A percentile compares a stretch with the other conserved stretches of the same genome.
Conservation (phyloP, 441 rosid genomes). For the Macaranga tanarius region DNA sequence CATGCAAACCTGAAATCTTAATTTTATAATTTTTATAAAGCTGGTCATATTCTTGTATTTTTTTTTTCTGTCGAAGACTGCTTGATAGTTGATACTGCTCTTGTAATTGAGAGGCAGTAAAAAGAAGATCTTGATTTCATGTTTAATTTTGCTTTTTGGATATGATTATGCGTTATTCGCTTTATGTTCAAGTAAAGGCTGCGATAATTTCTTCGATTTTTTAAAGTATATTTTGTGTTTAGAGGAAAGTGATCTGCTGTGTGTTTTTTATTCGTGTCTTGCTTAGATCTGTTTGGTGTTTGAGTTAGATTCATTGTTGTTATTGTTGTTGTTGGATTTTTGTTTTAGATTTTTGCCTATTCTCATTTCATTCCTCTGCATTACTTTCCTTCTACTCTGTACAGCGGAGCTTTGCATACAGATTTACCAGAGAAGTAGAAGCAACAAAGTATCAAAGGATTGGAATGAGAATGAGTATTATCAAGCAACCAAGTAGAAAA, state of each 20-base stretch:
- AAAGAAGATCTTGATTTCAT: not conserved
- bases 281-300: constrained; percentile 52
- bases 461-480: no score
- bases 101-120: not conserved
- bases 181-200: constrained; percentile 25
- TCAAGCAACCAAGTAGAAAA: no score
- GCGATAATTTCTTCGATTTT: constrained; percentile 7
- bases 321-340: constrained; percentile 26
- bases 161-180: not conserved
- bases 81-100: not conserved
- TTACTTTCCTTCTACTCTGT: no score
- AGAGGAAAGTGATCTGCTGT: constrained; percentile 5
- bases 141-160: not conserved
- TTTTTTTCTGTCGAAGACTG: not conserved
- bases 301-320: constrained; percentile 7
- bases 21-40: no score
- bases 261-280: constrained; percentile 4
- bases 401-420: no score
- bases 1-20: no score
- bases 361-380: no score
- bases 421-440: no score
- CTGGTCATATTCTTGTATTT: not conserved
- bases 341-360: constrained; percentile 32
- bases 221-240: not conserved
- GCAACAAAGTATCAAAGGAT: no score